Conservation (phyloP, 805 yeast genomes). For the Metschnikowia arizonensis region DNA sequence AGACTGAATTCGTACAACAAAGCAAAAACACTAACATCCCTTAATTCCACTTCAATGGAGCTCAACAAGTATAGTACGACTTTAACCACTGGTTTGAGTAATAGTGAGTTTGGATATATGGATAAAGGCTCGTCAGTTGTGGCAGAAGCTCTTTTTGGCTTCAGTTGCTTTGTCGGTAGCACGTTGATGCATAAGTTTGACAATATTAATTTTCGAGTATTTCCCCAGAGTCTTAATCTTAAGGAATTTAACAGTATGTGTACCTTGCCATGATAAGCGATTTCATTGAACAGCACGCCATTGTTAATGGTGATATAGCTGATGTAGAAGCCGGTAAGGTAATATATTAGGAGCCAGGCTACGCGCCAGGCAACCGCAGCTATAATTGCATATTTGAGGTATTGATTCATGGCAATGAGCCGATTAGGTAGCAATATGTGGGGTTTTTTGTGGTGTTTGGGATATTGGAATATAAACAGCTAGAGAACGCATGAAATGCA, state of each 20-base stretch:
- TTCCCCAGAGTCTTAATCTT: slow-evolving; percentile 39
- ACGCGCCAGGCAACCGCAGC: slow-evolving; percentile 23
- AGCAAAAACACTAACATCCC: background rate
- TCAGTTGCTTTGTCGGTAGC: background rate
- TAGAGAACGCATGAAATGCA: slow-evolving; percentile 3
- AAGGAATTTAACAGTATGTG: slow-evolving; percentile 21
- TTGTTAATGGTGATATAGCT: slow-evolving; percentile 32
- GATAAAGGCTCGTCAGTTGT: slow-evolving; percentile 7
- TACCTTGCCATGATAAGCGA: slow-evolving; percentile 18
- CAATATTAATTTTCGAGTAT: slow-evolving; percentile 28
- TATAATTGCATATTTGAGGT: slow-evolving; percentile 6
- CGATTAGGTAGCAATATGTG: background rate
- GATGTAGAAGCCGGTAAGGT: slow-evolving; percentile 31
- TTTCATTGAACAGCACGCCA: slow-evolving; percentile 35
- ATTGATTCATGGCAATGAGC: slow-evolving; percentile 5
- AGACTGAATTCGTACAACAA: background rate
- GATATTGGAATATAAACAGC: background rate
- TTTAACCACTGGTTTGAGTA: background rate
- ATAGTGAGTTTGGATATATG: slow-evolving; percentile 9
- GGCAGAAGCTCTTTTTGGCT: background rate
- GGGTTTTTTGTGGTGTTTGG: background rate
- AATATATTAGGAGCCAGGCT: slow-evolving; percentile 31
- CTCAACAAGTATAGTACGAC: background rate
- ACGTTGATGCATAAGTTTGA: slow-evolving; percentile 19
- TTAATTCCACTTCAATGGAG: slow-evolving; percentile 10